Percentiles rank a stretch among this genome's conserved stretches.
phyloP scores from a whole-genome alignment of 768 basidiomycete genomes.

The Rhodocollybia butyracea region DNA sequence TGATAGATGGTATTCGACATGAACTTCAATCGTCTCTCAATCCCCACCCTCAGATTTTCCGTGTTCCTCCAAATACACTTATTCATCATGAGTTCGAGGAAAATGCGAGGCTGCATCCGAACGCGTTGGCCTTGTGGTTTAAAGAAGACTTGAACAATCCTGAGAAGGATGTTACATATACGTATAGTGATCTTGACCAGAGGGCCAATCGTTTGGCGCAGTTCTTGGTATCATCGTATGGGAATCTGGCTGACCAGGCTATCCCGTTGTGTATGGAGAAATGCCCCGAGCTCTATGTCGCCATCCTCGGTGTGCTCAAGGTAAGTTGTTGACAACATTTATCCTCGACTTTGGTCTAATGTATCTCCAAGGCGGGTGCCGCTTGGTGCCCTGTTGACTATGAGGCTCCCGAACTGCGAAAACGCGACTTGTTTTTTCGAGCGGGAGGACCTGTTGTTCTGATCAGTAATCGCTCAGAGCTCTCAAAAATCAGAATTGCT shows the following conservation, averaged over 20 bases:
- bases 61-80: background rate
- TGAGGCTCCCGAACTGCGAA: constrained; percentile 5
- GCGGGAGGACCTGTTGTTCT: constrained; percentile 5
- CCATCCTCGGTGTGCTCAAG: constrained; percentile 6
- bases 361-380: constrained; percentile 1
- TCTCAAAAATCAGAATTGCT: background rate
- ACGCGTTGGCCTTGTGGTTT: constrained; percentile 5
- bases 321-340: background rate
- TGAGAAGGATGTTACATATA: constrained; percentile 8
- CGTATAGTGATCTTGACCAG: constrained; percentile 20
- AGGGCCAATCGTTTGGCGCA: constrained; percentile 21
- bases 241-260: constrained; percentile 7
- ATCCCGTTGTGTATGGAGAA: constrained; percentile 10
- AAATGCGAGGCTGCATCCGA: background rate
- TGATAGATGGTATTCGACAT: background rate
- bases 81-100: constrained; percentile 9
- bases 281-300: constrained; percentile 7
- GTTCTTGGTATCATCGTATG: background rate
- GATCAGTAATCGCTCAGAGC: background rate
- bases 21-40: background rate
- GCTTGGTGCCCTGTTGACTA: constrained; percentile 9
- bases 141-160: constrained; percentile 5
- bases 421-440: background rate
- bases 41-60: background rate
- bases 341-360: background rate